These are phyloP conservation scores for Chrysosporium keratinophilum DNA, from an alignment of 2,329 filamentous ascomycete genomes.

Conservation along the genomic window DNA sequence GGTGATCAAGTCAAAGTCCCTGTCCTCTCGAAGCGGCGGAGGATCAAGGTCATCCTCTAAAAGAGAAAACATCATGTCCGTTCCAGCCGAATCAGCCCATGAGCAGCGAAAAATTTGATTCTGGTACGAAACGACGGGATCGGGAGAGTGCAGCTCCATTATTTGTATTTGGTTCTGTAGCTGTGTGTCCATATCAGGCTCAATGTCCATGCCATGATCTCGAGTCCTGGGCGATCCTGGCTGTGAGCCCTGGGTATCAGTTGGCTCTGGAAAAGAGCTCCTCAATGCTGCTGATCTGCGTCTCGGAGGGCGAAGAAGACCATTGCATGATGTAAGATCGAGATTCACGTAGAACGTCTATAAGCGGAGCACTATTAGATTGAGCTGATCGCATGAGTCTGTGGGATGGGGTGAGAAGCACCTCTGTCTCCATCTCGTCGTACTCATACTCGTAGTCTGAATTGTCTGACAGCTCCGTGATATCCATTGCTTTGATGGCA, in stretches of 20 bases:
- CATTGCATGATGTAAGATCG: constrained; percentile 43
- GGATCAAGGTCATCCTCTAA: constrained; percentile 41
- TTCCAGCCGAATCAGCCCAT: constrained; percentile 77
- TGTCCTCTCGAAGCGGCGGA: constrained; percentile 34
- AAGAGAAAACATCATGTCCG: constrained; percentile 61
- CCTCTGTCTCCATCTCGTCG: constrained; percentile 43
- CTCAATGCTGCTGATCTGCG: constrained; percentile 15
- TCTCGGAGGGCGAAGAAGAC: constrained; percentile 28
- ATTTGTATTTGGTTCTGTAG: constrained; percentile 54
- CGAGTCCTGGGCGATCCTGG: constrained; percentile 8
- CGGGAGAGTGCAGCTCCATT: constrained; percentile 64
- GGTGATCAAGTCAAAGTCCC: constrained; percentile 60
- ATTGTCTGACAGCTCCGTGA: constrained; percentile 24
- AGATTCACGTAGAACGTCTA: constrained; percentile 51
- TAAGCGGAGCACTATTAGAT: not conserved
- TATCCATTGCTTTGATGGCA: no score
- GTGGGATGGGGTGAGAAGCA: constrained; percentile 22
- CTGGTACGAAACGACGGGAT: constrained; percentile 70
- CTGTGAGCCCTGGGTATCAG: constrained; percentile 6
- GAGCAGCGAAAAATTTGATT: constrained; percentile 66
- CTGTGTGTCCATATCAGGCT: constrained; percentile 16
- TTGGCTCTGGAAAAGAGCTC: not conserved
- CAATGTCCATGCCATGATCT: constrained; percentile 12
- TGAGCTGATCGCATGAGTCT: constrained; percentile 12
- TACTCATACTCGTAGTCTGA: constrained; percentile 55